These are phyloP conservation scores for Chlorella variabilis DNA, from an alignment of 163 green algal genomes.

Conservation along the genomic window DNA sequence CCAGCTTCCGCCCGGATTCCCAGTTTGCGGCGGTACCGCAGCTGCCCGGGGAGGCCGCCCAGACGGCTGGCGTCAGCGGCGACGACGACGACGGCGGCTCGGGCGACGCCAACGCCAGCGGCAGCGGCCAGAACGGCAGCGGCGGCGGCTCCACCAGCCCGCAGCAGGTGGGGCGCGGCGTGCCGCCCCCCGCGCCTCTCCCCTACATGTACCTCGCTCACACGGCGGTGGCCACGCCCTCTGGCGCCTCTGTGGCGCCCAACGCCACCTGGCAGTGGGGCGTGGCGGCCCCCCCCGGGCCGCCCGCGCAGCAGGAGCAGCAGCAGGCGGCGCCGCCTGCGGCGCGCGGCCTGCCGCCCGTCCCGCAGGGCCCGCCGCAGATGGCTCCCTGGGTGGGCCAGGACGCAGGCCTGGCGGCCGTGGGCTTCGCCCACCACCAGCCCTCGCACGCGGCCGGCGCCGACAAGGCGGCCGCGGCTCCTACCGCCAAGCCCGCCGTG, in stretches of 20 bases:
- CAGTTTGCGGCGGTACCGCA: conserved; percentile 48
- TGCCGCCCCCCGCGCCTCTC: background rate
- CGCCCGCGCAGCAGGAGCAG: background rate
- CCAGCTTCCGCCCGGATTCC: conserved; percentile 40
- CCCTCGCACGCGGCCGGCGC: background rate
- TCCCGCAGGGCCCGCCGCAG: conserved; percentile 9
- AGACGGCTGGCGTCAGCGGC: conserved; percentile 27
- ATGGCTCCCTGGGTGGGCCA: conserved; percentile 22
- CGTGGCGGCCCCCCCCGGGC: background rate
- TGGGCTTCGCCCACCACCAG: background rate
- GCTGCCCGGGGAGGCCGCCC: conserved; percentile 20
- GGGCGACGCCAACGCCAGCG: conserved; percentile 25
- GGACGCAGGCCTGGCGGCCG: conserved; percentile 2
- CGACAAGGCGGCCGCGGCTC: background rate
- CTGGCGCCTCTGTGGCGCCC: background rate
- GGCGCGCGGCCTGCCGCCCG: background rate
- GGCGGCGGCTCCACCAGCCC: conserved; percentile 38
- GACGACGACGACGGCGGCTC: conserved; percentile 34
- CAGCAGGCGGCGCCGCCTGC: background rate
- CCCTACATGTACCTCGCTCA: conserved; percentile 25
- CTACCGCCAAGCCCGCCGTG: background rate
- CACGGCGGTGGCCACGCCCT: conserved; percentile 12
- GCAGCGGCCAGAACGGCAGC: conserved; percentile 29
- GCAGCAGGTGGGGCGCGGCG: background rate
- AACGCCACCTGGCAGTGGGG: conserved; percentile 7